Percentiles rank a stretch among this genome's conserved stretches.
Evolutionary conservation across 2,329 filamentous ascomycete genomes (phyloP).

Genomic region (Venturia aucupariae): DNA sequence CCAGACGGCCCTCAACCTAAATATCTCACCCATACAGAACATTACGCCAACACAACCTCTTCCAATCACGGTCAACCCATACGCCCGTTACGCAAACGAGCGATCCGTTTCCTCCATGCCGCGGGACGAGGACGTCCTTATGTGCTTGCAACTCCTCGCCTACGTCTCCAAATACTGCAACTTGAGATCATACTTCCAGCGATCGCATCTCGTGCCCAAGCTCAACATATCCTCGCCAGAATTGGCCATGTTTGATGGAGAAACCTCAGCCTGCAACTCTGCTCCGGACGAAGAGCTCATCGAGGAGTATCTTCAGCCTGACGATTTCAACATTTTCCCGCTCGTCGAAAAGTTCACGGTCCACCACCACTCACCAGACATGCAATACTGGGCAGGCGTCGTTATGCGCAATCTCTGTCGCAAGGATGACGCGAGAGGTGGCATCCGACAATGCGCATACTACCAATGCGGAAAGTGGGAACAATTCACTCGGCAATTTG

Average conservation of each 20-base stretch:
- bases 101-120: constrained; percentile 77
- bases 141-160: constrained; percentile 92
- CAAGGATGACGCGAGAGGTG: constrained; percentile 89
- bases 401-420: constrained; percentile 98
- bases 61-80: constrained; percentile 55
- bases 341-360: constrained; percentile 98
- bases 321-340: constrained; percentile 97
- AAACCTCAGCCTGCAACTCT: constrained; percentile 6
- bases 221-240: constrained; percentile 77
- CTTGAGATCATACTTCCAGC: constrained; percentile 87
- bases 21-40: constrained; percentile 63
- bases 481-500: constrained; percentile 90
- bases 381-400: constrained; percentile 99
- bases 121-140: constrained; percentile 91
- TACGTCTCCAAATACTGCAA: constrained; percentile 99
- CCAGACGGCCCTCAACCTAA: constrained; percentile 58
- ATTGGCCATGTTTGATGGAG: constrained; percentile 67
- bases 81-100: constrained; percentile 72
- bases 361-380: constrained; percentile 86
- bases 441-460: constrained; percentile 94
- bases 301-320: constrained; percentile 82
- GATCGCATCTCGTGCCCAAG: constrained; percentile 84
- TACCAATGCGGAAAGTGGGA: constrained; percentile 99
- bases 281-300: constrained; percentile 55
- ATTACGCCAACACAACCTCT: constrained; percentile 63